phyloP scores from a whole-genome alignment of 257 asterid species.

The Anisodus tanguticus region DNA sequence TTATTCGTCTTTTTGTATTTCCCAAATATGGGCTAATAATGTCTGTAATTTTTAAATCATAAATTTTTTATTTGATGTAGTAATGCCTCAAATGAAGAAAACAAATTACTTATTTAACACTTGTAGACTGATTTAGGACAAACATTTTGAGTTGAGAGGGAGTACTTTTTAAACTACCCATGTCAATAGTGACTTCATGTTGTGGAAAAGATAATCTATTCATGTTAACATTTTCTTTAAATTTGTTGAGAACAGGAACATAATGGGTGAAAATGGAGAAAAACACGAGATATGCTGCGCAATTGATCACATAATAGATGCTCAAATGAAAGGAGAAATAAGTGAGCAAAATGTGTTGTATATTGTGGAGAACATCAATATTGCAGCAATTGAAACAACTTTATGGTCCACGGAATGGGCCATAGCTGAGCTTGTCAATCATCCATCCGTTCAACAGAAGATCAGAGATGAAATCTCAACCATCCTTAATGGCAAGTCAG shows the following conservation, averaged over 20 bases:
- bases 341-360: slow-evolving; percentile 83
- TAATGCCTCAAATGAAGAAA: neutral
- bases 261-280: slow-evolving; percentile 43
- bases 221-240: neutral
- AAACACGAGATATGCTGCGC: slow-evolving; percentile 59
- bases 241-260: slow-evolving; percentile 38
- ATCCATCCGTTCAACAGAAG: slow-evolving; percentile 71
- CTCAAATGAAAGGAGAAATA: slow-evolving; percentile 81
- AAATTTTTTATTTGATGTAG: slow-evolving; percentile 21
- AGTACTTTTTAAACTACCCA: neutral
- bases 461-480: slow-evolving; percentile 62
- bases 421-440: slow-evolving; percentile 67
- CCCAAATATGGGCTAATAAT: neutral
- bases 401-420: slow-evolving; percentile 70
- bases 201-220: too few relatives aligned
- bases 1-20: neutral
- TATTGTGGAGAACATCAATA: slow-evolving; percentile 82
- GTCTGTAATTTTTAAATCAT: slow-evolving; percentile 53
- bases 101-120: neutral
- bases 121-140: neutral
- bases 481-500: slow-evolving; percentile 62
- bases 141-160: neutral
- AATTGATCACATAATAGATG: slow-evolving; percentile 82
- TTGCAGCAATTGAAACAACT: slow-evolving; percentile 67
- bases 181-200: neutral